These are phyloP conservation scores for Sporothrix variecibatus DNA, from an alignment of 2,329 filamentous ascomycete species.

Conservation along the genomic window DNA sequence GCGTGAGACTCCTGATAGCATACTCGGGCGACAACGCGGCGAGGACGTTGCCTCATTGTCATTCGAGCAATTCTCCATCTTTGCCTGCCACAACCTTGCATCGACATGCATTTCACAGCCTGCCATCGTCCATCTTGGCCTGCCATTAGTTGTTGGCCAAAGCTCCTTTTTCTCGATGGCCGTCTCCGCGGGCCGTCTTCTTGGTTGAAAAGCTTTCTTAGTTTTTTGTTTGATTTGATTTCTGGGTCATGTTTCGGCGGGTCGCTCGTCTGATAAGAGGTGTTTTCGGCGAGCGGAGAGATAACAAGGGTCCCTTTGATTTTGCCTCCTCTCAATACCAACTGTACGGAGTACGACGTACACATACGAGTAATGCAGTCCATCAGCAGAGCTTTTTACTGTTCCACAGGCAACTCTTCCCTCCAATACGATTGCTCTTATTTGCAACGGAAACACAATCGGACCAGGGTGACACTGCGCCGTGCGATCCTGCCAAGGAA, in stretches of 20 bases:
- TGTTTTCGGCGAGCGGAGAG: neutral
- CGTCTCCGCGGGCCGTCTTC: neutral
- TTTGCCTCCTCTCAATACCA: neutral
- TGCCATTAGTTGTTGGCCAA: neutral
- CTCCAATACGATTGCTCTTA: neutral
- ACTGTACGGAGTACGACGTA: neutral
- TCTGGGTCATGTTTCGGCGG: neutral
- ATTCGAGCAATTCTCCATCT: neutral
- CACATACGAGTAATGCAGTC: neutral
- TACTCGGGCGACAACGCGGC: neutral
- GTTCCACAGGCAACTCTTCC: neutral
- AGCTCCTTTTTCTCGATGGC: neutral
- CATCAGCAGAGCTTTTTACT: neutral
- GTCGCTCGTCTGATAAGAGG: neutral
- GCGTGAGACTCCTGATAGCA: conserved; percentile 9
- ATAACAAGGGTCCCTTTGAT: neutral
- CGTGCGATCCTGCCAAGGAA: neutral
- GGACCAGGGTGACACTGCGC: neutral
- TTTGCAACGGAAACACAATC: neutral
- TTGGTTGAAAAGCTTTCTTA: neutral
- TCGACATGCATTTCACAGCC: neutral
- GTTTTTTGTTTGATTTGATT: neutral
- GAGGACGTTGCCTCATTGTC: neutral
- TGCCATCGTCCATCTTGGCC: neutral
- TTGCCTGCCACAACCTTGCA: neutral